Conservation (phyloP, 768 basidiomycete genomes). For the Sutorius australiensis region DNA sequence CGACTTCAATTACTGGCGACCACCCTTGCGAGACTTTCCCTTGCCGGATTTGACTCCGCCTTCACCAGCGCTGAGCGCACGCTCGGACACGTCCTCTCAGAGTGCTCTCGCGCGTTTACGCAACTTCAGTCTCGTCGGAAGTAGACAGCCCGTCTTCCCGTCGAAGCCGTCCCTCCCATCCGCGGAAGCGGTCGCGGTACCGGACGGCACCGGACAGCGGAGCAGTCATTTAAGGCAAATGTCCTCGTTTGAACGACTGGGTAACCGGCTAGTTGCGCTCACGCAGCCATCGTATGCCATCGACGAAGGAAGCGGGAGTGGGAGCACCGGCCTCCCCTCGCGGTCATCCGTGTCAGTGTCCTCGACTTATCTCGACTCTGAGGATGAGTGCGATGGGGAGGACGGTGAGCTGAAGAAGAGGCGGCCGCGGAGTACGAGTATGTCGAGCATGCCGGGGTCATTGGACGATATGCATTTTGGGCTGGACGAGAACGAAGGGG, state of each 20-base stretch:
- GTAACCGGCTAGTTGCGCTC: constrained; percentile 54
- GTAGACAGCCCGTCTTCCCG: constrained; percentile 34
- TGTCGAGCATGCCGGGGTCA: constrained; percentile 86
- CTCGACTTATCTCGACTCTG: constrained; percentile 49
- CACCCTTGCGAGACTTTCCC: constrained; percentile 70
- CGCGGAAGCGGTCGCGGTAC: constrained; percentile 8
- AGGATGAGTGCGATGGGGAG: constrained; percentile 37
- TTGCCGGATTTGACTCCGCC: constrained; percentile 82
- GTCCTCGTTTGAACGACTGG: constrained; percentile 72
- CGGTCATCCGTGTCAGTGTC: constrained; percentile 51
- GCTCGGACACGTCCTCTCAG: constrained; percentile 80
- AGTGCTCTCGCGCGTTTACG: constrained; percentile 71
- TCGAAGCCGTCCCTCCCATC: constrained; percentile 27
- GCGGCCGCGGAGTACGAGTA: constrained; percentile 53
- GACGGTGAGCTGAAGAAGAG: constrained; percentile 40
- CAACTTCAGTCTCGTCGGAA: constrained; percentile 72
- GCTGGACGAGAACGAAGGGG: constrained; percentile 43
- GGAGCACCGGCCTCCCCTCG: constrained; percentile 53
- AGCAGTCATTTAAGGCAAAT: constrained; percentile 59
- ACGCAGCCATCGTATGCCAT: constrained; percentile 33
- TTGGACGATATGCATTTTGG: constrained; percentile 60
- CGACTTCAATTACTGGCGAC: constrained; percentile 96
- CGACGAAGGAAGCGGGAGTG: constrained; percentile 17
- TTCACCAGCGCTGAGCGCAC: constrained; percentile 90
- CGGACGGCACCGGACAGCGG: constrained; percentile 24